Evolutionary conservation across 768 basidiomycete genomes (phyloP), one percentile per base, ranked within the genome.

Genomic region (Kwoniella dendrophila): DNA sequence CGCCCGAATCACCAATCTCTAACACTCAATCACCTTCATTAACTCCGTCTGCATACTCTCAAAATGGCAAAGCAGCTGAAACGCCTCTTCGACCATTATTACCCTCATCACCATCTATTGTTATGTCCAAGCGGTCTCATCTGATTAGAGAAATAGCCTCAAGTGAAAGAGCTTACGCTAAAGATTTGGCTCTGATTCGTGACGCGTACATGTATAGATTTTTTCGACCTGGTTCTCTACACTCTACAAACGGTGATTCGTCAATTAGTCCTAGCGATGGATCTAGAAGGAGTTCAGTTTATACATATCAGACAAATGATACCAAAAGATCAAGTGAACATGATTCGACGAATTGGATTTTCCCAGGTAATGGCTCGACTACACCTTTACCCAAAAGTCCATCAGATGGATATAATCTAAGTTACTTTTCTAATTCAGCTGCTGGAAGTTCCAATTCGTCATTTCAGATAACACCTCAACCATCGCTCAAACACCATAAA

Each of bases 151-250:
- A 80, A 63, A 79, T 80, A 33, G 69, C 68, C 14, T 60, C 67
- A 10, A 78, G 77, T 22, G 79, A 80, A 55, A 70, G 78, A 24
- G 64, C 71, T 6, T 80, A 78, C 64, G 78, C 79, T 1, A 66
- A 63, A 20, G 79, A 80, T 56, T 67, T 80, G 7, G 73, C 73
- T 6, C 62, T 79, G 27, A 63, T 80, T 18, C 67, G 79, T 4
- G 78, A 80, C 57, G 78, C 76, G 4, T 79, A 75, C 61, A 52
- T 78, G 38, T 59, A 51, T 27, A 59, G 73, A 2, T 59, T 56
- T 45, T n/a, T 73, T 14, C 62, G 76, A 24, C 77, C 75, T 14
- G 33, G 51, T 3, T 72, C 72, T 16, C 62, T 59, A 33, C 60
- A 64, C 47, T 64, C 67, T 14, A 62, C 64, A n/a, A 62, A 40